phyloP scores from a whole-genome alignment of 2,329 filamentous ascomycete species.

The Mycosphaerelloides madeirae region DNA sequence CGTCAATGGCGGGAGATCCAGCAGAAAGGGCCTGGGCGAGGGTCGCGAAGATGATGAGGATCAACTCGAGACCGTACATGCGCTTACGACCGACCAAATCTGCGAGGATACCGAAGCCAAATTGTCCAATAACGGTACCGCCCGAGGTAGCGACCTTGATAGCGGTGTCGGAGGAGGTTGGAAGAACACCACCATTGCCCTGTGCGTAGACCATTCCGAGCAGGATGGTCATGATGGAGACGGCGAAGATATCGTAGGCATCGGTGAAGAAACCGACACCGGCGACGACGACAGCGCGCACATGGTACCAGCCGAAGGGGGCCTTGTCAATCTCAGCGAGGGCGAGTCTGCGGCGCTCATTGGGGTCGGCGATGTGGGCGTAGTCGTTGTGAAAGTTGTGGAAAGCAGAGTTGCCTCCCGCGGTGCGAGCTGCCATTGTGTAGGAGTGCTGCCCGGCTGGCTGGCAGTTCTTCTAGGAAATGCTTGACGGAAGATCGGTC shows the following conservation, averaged over 20 bases:
- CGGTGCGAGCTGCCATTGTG: constrained; percentile 40
- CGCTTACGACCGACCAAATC: constrained; percentile 73
- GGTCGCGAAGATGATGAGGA: constrained; percentile 75
- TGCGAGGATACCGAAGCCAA: constrained; percentile 73
- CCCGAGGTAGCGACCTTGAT: constrained; percentile 83
- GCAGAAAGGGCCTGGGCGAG: constrained; percentile 66
- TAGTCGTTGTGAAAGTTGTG: constrained; percentile 77
- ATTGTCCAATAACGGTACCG: constrained; percentile 77
- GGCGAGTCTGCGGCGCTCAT: constrained; percentile 72
- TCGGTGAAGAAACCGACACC: constrained; percentile 88
- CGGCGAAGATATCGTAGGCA: constrained; percentile 73
- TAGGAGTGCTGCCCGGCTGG: too few relatives aligned
- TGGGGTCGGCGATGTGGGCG: constrained; percentile 60
- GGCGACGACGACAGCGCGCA: constrained; percentile 70
- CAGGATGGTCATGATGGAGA: constrained; percentile 69
- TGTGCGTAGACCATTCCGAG: constrained; percentile 73
- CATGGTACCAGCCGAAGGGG: constrained; percentile 79
- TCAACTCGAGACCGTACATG: constrained; percentile 80
- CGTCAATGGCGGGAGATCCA: constrained; percentile 57
- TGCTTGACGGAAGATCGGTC: background rate
- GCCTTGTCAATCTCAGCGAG: constrained; percentile 79
- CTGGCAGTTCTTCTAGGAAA: constrained; percentile 1
- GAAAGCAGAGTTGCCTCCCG: constrained; percentile 65
- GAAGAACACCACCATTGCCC: constrained; percentile 8
- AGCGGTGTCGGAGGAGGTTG: constrained; percentile 61